Percentiles rank a stretch among this genome's conserved stretches.
phyloP scores from a whole-genome alignment of 805 yeast species.

The Pichia thaimueangensis region DNA sequence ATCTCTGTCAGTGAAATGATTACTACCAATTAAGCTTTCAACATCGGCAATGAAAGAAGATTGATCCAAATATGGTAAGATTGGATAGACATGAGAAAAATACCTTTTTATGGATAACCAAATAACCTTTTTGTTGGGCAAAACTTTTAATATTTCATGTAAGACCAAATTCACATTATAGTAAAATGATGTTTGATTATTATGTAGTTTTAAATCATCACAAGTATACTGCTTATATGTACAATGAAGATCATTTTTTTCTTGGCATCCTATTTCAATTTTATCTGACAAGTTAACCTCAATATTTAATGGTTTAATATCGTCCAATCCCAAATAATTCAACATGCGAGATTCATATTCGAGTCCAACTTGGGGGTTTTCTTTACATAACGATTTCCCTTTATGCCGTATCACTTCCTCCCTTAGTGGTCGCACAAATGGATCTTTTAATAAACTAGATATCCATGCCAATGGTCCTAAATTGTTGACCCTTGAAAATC shows the following conservation, averaged over 20 bases:
- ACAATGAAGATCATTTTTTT: neutral
- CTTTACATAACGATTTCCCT: slow-evolving; percentile 10
- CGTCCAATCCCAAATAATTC: slow-evolving; percentile 35
- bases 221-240: neutral
- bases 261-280: too few species aligned
- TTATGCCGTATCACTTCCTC: slow-evolving; percentile 19
- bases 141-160: slow-evolving; percentile 28
- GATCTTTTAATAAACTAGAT: slow-evolving; percentile 43
- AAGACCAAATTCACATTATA: slow-evolving; percentile 20
- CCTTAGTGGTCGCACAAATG: slow-evolving; percentile 33
- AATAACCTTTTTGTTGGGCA: slow-evolving; percentile 39
- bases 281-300: neutral
- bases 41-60: slow-evolving; percentile 29
- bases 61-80: slow-evolving; percentile 42
- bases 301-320: slow-evolving; percentile 27
- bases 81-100: slow-evolving; percentile 41
- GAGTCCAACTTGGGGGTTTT: slow-evolving; percentile 9
- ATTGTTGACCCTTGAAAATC: slow-evolving; percentile 36
- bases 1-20: slow-evolving; percentile 19
- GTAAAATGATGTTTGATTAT: slow-evolving; percentile 6
- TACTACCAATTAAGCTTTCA: slow-evolving; percentile 31
- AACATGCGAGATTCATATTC: slow-evolving; percentile 29
- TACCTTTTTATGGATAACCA: slow-evolving; percentile 42
- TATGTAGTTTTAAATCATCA: neutral
- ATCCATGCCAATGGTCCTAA: slow-evolving; percentile 51